Percentiles rank a stretch among this genome's conserved stretches.
Evolutionary conservation across 2,329 filamentous ascomycete species (phyloP).

Genomic region (Xylaria digitata): DNA sequence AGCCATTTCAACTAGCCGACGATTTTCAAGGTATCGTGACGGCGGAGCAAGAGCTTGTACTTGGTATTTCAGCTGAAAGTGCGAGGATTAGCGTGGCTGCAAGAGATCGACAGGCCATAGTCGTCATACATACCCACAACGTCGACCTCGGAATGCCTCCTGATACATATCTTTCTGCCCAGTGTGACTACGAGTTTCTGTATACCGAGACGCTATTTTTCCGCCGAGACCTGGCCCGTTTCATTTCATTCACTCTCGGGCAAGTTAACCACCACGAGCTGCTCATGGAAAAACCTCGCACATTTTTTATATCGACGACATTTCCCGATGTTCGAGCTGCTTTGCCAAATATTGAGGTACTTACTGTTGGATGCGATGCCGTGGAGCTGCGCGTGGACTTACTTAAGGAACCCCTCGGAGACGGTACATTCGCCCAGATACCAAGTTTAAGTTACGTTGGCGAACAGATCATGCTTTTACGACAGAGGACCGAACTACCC

Average conservation of each 20-base stretch:
- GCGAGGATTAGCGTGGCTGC: constrained; percentile 68
- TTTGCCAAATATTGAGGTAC: constrained; percentile 84
- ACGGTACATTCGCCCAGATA: constrained; percentile 71
- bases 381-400: constrained; percentile 88
- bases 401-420: constrained; percentile 74
- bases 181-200: constrained; percentile 87
- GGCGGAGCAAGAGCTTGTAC: constrained; percentile 71
- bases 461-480: constrained; percentile 84
- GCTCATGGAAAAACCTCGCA: constrained; percentile 80
- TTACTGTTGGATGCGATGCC: constrained; percentile 87
- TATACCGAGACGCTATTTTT: constrained; percentile 80
- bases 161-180: constrained; percentile 71
- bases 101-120: constrained; percentile 69
- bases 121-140: constrained; percentile 81
- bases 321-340: constrained; percentile 87
- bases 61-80: constrained; percentile 70
- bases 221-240: constrained; percentile 80
- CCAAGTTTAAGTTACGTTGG: constrained; percentile 87
- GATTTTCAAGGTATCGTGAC: constrained; percentile 65
- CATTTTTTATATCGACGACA: constrained; percentile 87
- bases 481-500: constrained; percentile 86
- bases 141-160: constrained; percentile 76
- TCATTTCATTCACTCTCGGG: constrained; percentile 81
- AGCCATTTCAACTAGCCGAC: constrained; percentile 71
- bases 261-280: constrained; percentile 83